Conservation (phyloP, 768 basidiomycete species). For the Tremella yokohamensis region DNA sequence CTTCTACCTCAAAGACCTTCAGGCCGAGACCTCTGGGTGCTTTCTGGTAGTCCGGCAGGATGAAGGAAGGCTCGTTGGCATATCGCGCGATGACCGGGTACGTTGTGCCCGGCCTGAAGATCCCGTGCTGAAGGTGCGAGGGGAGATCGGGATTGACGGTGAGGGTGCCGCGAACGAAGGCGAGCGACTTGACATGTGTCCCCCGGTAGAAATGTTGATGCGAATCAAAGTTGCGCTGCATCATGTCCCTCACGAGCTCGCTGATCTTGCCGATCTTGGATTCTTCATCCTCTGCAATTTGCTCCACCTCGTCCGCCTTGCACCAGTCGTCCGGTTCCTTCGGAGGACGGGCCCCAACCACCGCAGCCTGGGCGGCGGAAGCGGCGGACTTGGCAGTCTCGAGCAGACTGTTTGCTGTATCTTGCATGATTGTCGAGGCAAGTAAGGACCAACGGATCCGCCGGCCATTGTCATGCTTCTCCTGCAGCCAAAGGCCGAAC, state of each 20-base stretch:
- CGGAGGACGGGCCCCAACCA: too few relatives aligned
- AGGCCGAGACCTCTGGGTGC: constrained; percentile 26
- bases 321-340: constrained; percentile 22
- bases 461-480: too few relatives aligned
- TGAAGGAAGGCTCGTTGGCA: constrained; percentile 32
- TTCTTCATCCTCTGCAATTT: constrained; percentile 23
- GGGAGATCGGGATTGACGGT: constrained; percentile 19
- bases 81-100: constrained; percentile 20
- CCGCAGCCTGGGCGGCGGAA: too few relatives aligned
- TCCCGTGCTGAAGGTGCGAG: constrained; percentile 19
- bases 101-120: constrained; percentile 14
- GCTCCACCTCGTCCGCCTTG: constrained; percentile 15
- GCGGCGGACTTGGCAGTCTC: too few relatives aligned
- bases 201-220: constrained; percentile 29
- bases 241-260: constrained; percentile 23
- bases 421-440: too few relatives aligned
- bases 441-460: too few relatives aligned
- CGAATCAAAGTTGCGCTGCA: constrained; percentile 21
- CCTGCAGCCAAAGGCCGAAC: too few relatives aligned
- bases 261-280: constrained; percentile 21
- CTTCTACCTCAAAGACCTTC: constrained; percentile 24
- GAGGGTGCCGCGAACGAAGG: constrained; percentile 24
- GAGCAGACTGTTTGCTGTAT: too few relatives aligned
- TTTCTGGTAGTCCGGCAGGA: constrained; percentile 20
- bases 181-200: constrained; percentile 32